Percentiles rank a stretch among this genome's conserved stretches.
Evolutionary conservation across 83 land plant species (phyloP).

Genomic region (Larix sibirica): DNA sequence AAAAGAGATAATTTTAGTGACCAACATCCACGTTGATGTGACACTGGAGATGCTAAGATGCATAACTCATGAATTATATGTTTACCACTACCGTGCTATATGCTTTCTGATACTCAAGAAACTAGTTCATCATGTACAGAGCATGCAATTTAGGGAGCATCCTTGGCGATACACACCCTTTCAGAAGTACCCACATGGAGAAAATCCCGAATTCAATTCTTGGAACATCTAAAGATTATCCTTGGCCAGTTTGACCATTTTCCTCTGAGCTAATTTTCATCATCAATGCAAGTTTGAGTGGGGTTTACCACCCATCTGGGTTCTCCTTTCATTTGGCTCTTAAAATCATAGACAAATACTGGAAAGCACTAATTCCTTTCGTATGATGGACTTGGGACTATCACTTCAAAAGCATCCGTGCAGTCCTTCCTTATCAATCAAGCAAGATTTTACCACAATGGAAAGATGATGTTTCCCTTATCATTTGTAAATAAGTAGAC

Average conservation of each 20-base stretch:
- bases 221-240: background rate
- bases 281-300: background rate
- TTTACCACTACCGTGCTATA: too few relatives aligned
- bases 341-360: too few relatives aligned
- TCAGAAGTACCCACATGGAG: background rate
- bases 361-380: background rate
- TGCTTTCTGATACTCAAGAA: too few relatives aligned
- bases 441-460: background rate
- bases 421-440: background rate
- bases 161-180: too few relatives aligned
- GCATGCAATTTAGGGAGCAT: too few relatives aligned
- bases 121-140: too few relatives aligned
- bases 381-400: background rate
- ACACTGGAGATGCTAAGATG: too few relatives aligned
- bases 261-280: background rate
- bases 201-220: background rate
- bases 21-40: too few relatives aligned
- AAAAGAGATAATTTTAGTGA: too few relatives aligned
- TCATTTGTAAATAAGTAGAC: too few relatives aligned
- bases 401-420: background rate
- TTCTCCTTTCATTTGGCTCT: background rate
- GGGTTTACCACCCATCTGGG: background rate
- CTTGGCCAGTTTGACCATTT: background rate
- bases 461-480: background rate
- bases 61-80: too few relatives aligned